Percentiles rank a stretch among this genome's conserved stretches.
Conservation (phyloP, 352 stramenopile species). For the Phytophthora foliorum region DNA sequence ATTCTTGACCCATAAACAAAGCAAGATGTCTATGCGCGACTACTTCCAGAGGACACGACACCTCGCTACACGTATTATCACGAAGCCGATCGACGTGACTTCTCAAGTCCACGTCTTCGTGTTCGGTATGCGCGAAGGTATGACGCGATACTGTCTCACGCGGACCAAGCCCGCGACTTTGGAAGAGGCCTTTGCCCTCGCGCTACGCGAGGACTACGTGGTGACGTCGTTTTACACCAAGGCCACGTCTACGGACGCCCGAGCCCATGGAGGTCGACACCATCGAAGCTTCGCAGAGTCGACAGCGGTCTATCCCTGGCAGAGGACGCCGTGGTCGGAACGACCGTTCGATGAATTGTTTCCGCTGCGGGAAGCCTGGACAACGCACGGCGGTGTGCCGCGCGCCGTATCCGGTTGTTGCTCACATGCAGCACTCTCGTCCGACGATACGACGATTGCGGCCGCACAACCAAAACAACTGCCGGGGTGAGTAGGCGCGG, state of each 20-base stretch:
- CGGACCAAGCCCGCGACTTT: slow-evolving; percentile 3
- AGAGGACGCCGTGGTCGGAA: too few species aligned
- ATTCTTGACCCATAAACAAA: slow-evolving; percentile 22
- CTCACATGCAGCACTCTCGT: neutral
- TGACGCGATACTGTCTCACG: neutral
- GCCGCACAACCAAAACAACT: neutral
- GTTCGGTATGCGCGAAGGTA: neutral
- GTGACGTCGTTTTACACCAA: too few species aligned
- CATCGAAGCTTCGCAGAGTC: neutral
- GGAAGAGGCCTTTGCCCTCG: slow-evolving; percentile 22
- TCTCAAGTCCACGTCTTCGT: slow-evolving; percentile 29
- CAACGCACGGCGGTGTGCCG: slow-evolving; percentile 14
- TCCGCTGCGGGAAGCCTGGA: neutral
- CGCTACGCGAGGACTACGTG: slow-evolving; percentile 25
- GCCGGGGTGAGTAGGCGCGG: slow-evolving; percentile 1
- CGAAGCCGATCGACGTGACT: slow-evolving; percentile 8
- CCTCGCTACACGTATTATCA: slow-evolving; percentile 5
- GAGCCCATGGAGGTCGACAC: slow-evolving; percentile 31
- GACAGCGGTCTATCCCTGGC: too few species aligned
- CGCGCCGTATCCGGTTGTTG: slow-evolving; percentile 10
- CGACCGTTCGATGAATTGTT: neutral
- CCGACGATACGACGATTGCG: neutral
- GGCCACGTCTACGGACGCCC: too few species aligned
- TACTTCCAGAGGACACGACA: slow-evolving; percentile 13
- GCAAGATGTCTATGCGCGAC: slow-evolving; percentile 17